These are phyloP conservation scores for Drosera spatulata DNA, from an alignment of 179 eudicot genomes.

Conservation along the genomic window DNA sequence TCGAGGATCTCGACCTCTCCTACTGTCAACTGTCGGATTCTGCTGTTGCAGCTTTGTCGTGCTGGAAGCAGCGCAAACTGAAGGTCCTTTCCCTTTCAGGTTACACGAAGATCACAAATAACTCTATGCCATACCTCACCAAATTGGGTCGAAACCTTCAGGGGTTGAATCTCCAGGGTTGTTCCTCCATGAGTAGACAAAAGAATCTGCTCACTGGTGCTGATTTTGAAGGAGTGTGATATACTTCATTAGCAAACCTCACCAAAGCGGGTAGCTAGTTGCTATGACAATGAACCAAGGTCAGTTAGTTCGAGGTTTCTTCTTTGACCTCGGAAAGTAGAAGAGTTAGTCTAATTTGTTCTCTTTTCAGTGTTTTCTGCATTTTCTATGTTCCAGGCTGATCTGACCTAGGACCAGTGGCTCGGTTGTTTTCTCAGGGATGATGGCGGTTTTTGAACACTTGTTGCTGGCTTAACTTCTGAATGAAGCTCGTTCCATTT, in stretches of 20 bases:
- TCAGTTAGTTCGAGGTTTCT: no score
- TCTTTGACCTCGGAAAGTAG: no score
- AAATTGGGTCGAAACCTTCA: conserved; percentile 42
- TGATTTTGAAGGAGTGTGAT: conserved; percentile 64
- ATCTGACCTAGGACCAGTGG: no score
- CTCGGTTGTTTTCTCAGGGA: no score
- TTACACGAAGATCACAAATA: conserved; percentile 46
- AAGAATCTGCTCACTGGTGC: conserved; percentile 34
- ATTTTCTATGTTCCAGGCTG: no score
- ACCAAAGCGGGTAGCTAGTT: background rate
- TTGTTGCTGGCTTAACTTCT: no score
- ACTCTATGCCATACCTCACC: conserved; percentile 40
- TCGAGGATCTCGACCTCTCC: conserved; percentile 60
- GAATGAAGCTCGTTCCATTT: no score
- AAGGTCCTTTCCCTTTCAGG: conserved; percentile 63
- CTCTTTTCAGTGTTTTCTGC: no score
- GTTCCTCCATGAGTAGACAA: conserved; percentile 50
- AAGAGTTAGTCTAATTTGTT: no score
- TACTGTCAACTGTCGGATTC: conserved; percentile 39
- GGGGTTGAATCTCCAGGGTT: conserved; percentile 63
- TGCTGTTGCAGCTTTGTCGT: conserved; percentile 16
- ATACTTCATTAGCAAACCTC: conserved; percentile 18
- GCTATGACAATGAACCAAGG: no score
- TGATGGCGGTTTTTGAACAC: no score
- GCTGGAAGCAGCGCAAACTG: conserved; percentile 29